Conservation (phyloP, 2,329 filamentous ascomycete species). For the Hortaea sp. region DNA sequence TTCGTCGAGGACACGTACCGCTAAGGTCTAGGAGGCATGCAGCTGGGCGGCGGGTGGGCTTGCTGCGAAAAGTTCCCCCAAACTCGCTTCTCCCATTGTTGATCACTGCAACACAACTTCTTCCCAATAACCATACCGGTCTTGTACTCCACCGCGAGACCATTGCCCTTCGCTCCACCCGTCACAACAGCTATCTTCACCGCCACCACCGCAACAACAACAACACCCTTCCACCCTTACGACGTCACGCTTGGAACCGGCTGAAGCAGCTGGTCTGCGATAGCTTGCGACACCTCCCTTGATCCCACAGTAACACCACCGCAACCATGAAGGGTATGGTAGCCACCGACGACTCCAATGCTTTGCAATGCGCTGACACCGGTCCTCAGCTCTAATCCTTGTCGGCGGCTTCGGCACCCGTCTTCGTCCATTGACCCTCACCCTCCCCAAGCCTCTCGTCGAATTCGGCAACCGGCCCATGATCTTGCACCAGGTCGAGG, state of each 20-base stretch:
- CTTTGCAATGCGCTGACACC: slow-evolving; percentile 8
- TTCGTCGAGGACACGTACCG: too few species aligned
- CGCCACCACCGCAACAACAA: too few species aligned
- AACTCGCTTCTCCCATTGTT: too few species aligned
- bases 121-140: slow-evolving; percentile 3
- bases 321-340: slow-evolving; percentile 32
- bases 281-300: slow-evolving; percentile 4
- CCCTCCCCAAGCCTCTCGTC: slow-evolving; percentile 91
- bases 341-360: neutral
- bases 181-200: neutral
- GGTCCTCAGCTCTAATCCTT: slow-evolving; percentile 77
- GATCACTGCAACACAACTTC: neutral
- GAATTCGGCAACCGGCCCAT: slow-evolving; percentile 99
- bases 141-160: slow-evolving; percentile 28
- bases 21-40: too few species aligned
- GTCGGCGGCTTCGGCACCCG: slow-evolving; percentile 98
- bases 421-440: slow-evolving; percentile 91
- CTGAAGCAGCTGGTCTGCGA: slow-evolving; percentile 7
- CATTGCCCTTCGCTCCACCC: slow-evolving; percentile 7
- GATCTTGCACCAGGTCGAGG: slow-evolving; percentile 97
- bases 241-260: neutral
- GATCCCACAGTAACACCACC: slow-evolving; percentile 19
- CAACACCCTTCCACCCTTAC: neutral
- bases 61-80: too few species aligned
- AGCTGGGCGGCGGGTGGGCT: too few species aligned